phyloP scores from a whole-genome alignment of 2,329 filamentous ascomycete species.

The Fonsecaea pugnacius region DNA sequence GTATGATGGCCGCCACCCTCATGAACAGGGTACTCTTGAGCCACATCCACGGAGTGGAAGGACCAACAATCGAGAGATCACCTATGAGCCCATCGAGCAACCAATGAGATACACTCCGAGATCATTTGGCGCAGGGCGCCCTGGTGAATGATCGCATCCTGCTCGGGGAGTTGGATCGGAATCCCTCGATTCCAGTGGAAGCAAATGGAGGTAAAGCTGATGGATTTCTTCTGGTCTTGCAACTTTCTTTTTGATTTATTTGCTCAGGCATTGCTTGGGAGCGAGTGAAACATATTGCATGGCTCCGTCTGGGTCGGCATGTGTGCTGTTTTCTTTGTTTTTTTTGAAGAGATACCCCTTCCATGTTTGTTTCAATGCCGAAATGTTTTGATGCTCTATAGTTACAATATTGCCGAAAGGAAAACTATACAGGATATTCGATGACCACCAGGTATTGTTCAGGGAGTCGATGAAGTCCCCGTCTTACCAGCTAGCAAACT shows the following conservation, averaged over 20 bases:
- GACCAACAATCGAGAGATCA: constrained; percentile 16
- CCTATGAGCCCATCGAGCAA: constrained; percentile 16
- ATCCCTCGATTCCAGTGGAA: not conserved
- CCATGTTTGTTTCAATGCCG: constrained; percentile 4
- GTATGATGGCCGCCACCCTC: constrained; percentile 10
- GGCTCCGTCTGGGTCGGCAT: constrained; percentile 2
- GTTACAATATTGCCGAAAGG: not conserved
- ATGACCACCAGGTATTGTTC: not conserved
- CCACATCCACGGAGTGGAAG: constrained; percentile 6
- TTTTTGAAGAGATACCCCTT: constrained; percentile 3
- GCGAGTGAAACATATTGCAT: not conserved
- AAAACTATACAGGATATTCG: not conserved
- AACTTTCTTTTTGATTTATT: not conserved
- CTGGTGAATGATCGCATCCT: constrained; percentile 1
- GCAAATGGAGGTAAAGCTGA: not conserved
- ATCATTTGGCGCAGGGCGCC: constrained; percentile 7
- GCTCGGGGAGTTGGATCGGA: not conserved
- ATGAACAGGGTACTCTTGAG: not conserved
- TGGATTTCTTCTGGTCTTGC: not conserved
- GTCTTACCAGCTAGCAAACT: not conserved
- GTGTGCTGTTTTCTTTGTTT: constrained; percentile 6
- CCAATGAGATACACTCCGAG: constrained; percentile 4
- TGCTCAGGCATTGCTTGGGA: not conserved
- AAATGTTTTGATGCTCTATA: not conserved
- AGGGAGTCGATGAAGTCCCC: not conserved